Percentiles rank a stretch among this genome's conserved stretches.
Conservation (phyloP, 2,329 filamentous ascomycete genomes). For the Cyphellophora europaea region DNA sequence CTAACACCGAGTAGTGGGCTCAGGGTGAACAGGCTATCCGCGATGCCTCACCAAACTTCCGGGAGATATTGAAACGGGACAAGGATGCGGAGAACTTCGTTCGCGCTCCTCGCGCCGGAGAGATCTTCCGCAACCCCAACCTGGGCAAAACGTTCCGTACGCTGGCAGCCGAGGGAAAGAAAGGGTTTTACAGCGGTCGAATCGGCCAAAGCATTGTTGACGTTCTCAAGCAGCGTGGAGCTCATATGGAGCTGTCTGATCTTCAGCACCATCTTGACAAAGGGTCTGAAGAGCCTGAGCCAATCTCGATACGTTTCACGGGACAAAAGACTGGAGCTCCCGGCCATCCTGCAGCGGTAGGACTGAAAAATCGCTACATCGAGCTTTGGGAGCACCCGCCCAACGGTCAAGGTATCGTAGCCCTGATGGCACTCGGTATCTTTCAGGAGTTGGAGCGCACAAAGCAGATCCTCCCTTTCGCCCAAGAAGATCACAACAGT, state of each 20-base stretch:
- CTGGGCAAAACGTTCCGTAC: slow-evolving; percentile 73
- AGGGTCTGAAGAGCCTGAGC: slow-evolving; percentile 70
- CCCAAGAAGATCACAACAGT: slow-evolving; percentile 66
- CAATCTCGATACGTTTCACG: slow-evolving; percentile 72
- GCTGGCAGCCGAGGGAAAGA: slow-evolving; percentile 71
- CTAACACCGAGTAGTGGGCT: slow-evolving; percentile 54
- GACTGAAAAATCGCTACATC: slow-evolving; percentile 39
- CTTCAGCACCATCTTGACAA: slow-evolving; percentile 63
- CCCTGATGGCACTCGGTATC: slow-evolving; percentile 87
- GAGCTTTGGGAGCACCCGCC: slow-evolving; percentile 95
- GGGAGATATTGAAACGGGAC: slow-evolving; percentile 80
- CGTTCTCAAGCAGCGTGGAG: slow-evolving; percentile 66
- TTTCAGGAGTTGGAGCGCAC: slow-evolving; percentile 72
- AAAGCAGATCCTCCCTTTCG: slow-evolving; percentile 65
- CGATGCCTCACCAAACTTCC: slow-evolving; percentile 70
- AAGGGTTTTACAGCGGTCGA: slow-evolving; percentile 80
- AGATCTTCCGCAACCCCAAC: slow-evolving; percentile 78
- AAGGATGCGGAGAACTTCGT: slow-evolving; percentile 57
- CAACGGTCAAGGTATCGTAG: slow-evolving; percentile 92
- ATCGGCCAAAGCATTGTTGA: slow-evolving; percentile 75
- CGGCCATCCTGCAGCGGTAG: not conserved
- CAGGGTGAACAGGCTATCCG: slow-evolving; percentile 54
- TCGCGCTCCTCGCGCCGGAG: slow-evolving; percentile 67
- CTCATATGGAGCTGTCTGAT: slow-evolving; percentile 70
- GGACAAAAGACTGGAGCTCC: slow-evolving; percentile 50